These are phyloP conservation scores for Talaromyces wortmannii DNA, from an alignment of 495 filamentous ascomycete genomes.

Conservation along the genomic window DNA sequence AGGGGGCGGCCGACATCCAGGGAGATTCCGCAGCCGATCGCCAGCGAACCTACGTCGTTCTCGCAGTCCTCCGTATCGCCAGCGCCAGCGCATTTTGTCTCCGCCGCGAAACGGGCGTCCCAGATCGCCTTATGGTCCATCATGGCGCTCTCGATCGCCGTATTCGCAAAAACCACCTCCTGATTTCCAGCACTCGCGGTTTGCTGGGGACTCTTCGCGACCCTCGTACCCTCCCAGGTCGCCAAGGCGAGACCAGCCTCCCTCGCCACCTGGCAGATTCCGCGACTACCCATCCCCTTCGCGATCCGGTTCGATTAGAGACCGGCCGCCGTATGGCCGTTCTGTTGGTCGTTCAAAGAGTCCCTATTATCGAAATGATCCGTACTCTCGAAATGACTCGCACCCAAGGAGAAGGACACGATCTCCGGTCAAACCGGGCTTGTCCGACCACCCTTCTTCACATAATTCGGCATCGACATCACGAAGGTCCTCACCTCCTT, in stretches of 20 bases:
- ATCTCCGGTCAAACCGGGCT: constrained; percentile 16
- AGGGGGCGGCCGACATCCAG: constrained; percentile 20
- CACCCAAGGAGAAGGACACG: constrained; percentile 17
- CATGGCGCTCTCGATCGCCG: constrained; percentile 40
- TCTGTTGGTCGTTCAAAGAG: constrained; percentile 13
- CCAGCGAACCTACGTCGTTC: constrained; percentile 34
- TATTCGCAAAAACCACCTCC: constrained; percentile 17
- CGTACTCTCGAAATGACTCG: not conserved
- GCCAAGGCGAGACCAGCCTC: constrained; percentile 14
- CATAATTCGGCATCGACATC: constrained; percentile 31
- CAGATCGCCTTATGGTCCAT: constrained; percentile 29
- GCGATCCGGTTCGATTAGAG: constrained; percentile 17
- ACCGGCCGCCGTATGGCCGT: constrained; percentile 1
- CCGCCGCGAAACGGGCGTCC: constrained; percentile 39
- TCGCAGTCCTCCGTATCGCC: constrained; percentile 33
- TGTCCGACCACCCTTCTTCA: constrained; percentile 22
- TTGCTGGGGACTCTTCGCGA: constrained; percentile 26
- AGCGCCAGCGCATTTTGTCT: constrained; percentile 31
- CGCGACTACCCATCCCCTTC: constrained; percentile 22
- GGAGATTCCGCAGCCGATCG: constrained; percentile 37
- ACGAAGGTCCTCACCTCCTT: constrained; percentile 28
- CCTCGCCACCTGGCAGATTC: constrained; percentile 11
- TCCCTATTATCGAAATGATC: constrained; percentile 14
- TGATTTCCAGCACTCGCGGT: constrained; percentile 23
- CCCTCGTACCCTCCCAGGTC: constrained; percentile 19